Evolutionary conservation across 805 yeast genomes (phyloP).

Genomic region (Starmerella cellae): DNA sequence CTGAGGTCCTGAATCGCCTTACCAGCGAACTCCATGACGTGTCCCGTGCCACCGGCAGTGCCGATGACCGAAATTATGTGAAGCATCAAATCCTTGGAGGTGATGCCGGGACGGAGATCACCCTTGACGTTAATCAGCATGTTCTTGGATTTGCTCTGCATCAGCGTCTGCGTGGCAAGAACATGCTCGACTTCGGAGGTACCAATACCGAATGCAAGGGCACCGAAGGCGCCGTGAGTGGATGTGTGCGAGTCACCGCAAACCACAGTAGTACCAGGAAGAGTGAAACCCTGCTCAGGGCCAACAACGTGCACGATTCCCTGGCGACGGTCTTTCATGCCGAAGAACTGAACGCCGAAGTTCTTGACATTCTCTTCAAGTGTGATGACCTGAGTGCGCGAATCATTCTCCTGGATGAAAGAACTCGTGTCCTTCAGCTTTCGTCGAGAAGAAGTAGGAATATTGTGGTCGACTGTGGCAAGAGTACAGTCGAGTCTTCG

Average conservation of each 20-base stretch:
- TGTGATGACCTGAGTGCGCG: slow-evolving; percentile 82
- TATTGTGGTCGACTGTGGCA: slow-evolving; percentile 94
- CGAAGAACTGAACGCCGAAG: slow-evolving; percentile 82
- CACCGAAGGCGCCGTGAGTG: slow-evolving; percentile 97
- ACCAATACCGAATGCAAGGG: slow-evolving; percentile 97
- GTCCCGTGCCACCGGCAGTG: slow-evolving; percentile 98
- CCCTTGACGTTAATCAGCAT: slow-evolving; percentile 86
- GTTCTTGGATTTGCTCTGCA: slow-evolving; percentile 90
- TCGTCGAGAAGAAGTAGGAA: slow-evolving; percentile 83
- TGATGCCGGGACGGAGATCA: slow-evolving; percentile 71
- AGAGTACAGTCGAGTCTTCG: slow-evolving; percentile 86
- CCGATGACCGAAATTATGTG: slow-evolving; percentile 95
- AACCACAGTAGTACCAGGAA: slow-evolving; percentile 97
- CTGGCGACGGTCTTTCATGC: slow-evolving; percentile 88
- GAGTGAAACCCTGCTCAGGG: slow-evolving; percentile 96
- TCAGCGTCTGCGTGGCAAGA: slow-evolving; percentile 84
- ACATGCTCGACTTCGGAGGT: slow-evolving; percentile 99
- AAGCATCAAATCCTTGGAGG: slow-evolving; percentile 87
- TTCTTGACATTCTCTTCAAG: slow-evolving; percentile 84
- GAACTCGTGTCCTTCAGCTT: slow-evolving; percentile 58
- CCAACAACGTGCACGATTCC: slow-evolving; percentile 98
- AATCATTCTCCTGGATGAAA: slow-evolving; percentile 81
- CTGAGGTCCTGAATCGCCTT: slow-evolving; percentile 78
- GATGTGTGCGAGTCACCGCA: slow-evolving; percentile 99
- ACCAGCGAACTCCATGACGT: slow-evolving; percentile 94